A percentile compares a stretch with the other conserved stretches of the same genome.
These are phyloP conservation scores for Mucor lusitanicus DNA, from an alignment of 371 early-diverging fungal genomes.

Conservation along the genomic window DNA sequence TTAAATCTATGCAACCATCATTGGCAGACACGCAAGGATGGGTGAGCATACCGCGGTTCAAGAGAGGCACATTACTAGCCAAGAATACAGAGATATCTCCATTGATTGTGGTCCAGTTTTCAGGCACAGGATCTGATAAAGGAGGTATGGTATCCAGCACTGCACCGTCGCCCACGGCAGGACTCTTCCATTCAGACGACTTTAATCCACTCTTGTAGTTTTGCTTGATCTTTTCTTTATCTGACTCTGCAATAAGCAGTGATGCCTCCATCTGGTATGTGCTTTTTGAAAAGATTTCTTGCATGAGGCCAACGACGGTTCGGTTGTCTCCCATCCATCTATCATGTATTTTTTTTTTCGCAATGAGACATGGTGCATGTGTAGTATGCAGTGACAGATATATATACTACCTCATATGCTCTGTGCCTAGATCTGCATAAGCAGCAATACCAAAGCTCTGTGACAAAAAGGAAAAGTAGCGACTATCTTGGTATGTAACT, in stretches of 20 bases:
- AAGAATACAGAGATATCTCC: slow-evolving; percentile 51
- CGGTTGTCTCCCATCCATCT: slow-evolving; percentile 69
- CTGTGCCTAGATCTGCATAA: slow-evolving; percentile 65
- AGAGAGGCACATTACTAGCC: slow-evolving; percentile 59
- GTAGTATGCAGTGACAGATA: neutral
- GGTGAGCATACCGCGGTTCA: slow-evolving; percentile 53
- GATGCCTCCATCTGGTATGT: slow-evolving; percentile 51
- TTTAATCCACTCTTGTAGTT: slow-evolving; percentile 16
- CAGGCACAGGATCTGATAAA: slow-evolving; percentile 43
- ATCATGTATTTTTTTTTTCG: neutral
- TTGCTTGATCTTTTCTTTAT: slow-evolving; percentile 44
- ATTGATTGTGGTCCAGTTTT: slow-evolving; percentile 54
- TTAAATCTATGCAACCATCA: slow-evolving; percentile 60
- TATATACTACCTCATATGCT: slow-evolving; percentile 24
- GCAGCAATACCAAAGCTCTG: slow-evolving; percentile 68
- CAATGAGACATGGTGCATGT: neutral
- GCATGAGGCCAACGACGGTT: slow-evolving; percentile 49
- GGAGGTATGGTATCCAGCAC: slow-evolving; percentile 33
- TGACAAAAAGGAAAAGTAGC: slow-evolving; percentile 61
- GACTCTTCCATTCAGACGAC: neutral
- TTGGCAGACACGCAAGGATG: slow-evolving; percentile 62
- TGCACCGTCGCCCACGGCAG: neutral
- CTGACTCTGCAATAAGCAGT: slow-evolving; percentile 49
- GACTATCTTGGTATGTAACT: slow-evolving; percentile 50
- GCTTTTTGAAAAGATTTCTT: slow-evolving; percentile 48